Base-by-base conservation (phyloP, 352 stramenopile genomes). In the Phytophthora macrochlamydospora region DNA sequence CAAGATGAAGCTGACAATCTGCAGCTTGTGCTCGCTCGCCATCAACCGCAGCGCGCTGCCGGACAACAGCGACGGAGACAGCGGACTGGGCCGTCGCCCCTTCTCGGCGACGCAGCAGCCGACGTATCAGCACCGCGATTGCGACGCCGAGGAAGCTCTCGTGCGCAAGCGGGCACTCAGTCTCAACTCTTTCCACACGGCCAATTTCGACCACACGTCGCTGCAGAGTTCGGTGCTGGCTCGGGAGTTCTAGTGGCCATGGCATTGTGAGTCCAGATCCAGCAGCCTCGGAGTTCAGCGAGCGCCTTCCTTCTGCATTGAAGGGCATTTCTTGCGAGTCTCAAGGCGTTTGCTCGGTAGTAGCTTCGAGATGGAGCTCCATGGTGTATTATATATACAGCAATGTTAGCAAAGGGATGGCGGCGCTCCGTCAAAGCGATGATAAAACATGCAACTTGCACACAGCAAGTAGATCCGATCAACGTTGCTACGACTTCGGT, bases 1-100 rank as follows among this genome's bases (percentile, higher is more conserved):
- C 51, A 90, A 86, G 69, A 92, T 94, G 85, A 94, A 94, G 71
- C 79, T 94, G 33, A 94, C 85, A 54, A 94, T 94, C 53, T 94
- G 85, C 70, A 91, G 76, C 28, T 40, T 94, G 8, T 94, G 85
- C 71, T 88, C 85, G 51, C 69, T 92, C 38, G 76, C 81, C 51
- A 87, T 94, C 54, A 90, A 94, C 65, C 83, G 85, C 50, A 92
- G 71, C 46, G 71, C 78, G 48, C 52, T 87, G 30, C 79, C 75
- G 5, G 81, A 90, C 28, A 72, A 67, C 43, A 85, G 67, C 62
- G 76, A 76, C 29, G 72, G 78, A 32, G 73, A 62, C 49, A 65
- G 52, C 5, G 65, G 63, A 1, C 49, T 84, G 7, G 75, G 62
- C 18, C 63, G 79, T 14, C 79, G 81, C 5, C 76, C 79, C 29